Evolutionary conservation across 352 stramenopile species (phyloP), one percentile per base, ranked within the genome.

Genomic region (Pythium coloratum): DNA sequence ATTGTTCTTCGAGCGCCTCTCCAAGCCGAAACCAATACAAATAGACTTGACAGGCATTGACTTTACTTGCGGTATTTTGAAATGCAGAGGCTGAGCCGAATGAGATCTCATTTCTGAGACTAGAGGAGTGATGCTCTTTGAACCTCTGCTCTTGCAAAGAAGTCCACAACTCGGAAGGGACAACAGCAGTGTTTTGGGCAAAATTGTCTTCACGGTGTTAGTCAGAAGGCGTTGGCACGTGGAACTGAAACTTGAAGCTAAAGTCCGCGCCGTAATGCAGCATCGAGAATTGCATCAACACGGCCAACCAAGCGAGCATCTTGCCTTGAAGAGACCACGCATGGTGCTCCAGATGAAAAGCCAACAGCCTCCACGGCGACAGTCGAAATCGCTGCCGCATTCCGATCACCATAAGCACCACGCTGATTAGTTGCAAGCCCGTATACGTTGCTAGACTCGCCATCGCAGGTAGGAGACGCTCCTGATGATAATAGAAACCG

Each of bases 371-470:
- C 10, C 24, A 4, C 14, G 57, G 26, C 3, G 57, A 59, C 12
- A 71, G 38, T 10, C 51, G 36, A 32, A 59, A 71, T 5, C 65
- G 65, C 20, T 50, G 16, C 8, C 56, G 28, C 64, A 70, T 71
- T 26, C 62, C 58, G 6, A 58, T 2, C 14, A 46, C 36, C 65
- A 71, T 71, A 7, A 24, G 20, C 18, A 69, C 24, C 18, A 69
- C 1, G 20, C 42, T 69, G 8, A 69, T 16, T 6, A 30, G n/a
- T 18, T 68, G 62, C 20, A 68, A 44, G 0, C 40, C 1, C 40
- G 62, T 56, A 32, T 68, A 68, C 8, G 61, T 0, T 14, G 61
- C 1, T 10, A 68, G n/a, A 30, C 24, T 50, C 6, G 6, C 30
- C 1, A 68, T n/a, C 3, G 53, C 62, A 16, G 16, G 5, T 2